Evolutionary conservation across 2,329 filamentous ascomycete species (phyloP), one percentile per base, ranked within the genome.

Genomic region (Pyrenochaeta sp.): DNA sequence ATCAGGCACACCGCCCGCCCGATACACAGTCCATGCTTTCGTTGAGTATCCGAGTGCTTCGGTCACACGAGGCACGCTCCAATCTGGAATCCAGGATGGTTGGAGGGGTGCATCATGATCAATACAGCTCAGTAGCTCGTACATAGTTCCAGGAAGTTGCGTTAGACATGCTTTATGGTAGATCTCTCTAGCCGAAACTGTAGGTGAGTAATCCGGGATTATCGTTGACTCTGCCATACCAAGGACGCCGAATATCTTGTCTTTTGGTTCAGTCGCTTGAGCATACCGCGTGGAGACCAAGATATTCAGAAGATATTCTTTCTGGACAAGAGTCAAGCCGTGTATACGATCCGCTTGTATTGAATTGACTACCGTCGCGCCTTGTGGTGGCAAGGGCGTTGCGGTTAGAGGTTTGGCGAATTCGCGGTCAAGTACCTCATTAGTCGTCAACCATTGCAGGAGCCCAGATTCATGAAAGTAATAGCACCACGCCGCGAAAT

Each of bases 61-160:
- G 9, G 66, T 71, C 4, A 60, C 53, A 10, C 65, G 66, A 10
- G 55, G 48, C 2, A 40, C 40, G 27, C 52, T 62, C 66, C 67
- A 69, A 18, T 68, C 66, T 1, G 66, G 67, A 10, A 64, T 39
- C 64, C 67, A 70, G 1, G 67, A 69, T 12, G 62, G 61, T 12
- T 21, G 27, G 1, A 62, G 31, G 15, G 63, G 64, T 5, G 30
- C n/a, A 1, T 63, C 63, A 30, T 66, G 59, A 40, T 70, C 66
- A 11, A 69, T 60, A 29, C 61, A 67, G 30, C 57, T 61, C n/a
- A 68, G 21, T 1, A 67, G 39, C 12, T 60, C 52, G 29, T 58
- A 64, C 2, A 56, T 10, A 1, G 21, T 11, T 2, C 15, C 10
- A 7, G 59, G 59, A 15, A 64, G 12, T 17, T 56, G 49, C 7